Evolutionary conservation across 148 eudicot genomes (phyloP).

Genomic region (Rhododendron molle): DNA sequence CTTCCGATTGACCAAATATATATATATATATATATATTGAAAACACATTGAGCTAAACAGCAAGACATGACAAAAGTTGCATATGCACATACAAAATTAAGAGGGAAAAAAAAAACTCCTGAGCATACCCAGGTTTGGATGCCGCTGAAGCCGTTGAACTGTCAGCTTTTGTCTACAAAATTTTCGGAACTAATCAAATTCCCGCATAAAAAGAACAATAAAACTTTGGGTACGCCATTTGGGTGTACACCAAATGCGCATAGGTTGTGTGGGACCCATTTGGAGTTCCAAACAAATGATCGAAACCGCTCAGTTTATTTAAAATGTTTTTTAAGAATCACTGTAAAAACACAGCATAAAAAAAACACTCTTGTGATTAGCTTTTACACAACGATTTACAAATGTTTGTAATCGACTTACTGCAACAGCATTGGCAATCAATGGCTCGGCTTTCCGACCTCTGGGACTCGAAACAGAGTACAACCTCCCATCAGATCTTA

Average conservation of each 20-base stretch:
- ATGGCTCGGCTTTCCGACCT: slow-evolving; percentile 26
- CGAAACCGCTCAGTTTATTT: not conserved
- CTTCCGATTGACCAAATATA: too few species aligned
- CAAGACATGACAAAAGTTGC: not conserved
- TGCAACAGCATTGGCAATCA: slow-evolving; percentile 58
- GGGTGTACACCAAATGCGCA: not conserved
- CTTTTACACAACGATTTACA: not conserved
- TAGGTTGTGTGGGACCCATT: not conserved
- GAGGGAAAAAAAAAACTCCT: not conserved
- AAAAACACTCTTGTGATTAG: not conserved
- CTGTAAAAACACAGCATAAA: too few species aligned
- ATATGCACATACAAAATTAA: not conserved
- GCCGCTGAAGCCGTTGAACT: slow-evolving; percentile 32
- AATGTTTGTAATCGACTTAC: slow-evolving; percentile 29
- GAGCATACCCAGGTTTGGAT: slow-evolving; percentile 54
- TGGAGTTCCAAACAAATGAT: too few species aligned
- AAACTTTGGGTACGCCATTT: too few species aligned
- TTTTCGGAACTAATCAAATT: not conserved
- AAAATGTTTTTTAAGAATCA: not conserved
- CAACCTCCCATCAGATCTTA: slow-evolving; percentile 41
- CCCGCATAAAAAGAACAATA: too few species aligned
- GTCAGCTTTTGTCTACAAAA: slow-evolving; percentile 43
- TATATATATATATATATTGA: too few species aligned
- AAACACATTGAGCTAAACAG: not conserved
- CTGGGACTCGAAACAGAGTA: slow-evolving; percentile 19